phyloP scores from a whole-genome alignment of 805 yeast species.

The Candida manassasensis region DNA sequence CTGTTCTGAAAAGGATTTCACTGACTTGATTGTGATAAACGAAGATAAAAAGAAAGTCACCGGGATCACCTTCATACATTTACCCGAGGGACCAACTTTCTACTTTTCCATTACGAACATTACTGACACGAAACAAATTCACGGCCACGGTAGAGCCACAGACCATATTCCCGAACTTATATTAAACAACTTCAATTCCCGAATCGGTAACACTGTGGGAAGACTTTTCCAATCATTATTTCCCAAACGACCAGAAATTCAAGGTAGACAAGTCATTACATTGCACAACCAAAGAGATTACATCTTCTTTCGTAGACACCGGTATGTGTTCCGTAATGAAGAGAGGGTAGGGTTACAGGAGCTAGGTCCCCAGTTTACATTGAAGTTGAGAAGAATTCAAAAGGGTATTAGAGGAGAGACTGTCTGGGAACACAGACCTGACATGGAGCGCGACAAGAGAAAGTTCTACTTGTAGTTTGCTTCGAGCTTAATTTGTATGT shows the following conservation, averaged over 20 bases:
- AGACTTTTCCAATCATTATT: slow-evolving; percentile 85
- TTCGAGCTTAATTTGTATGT: not conserved
- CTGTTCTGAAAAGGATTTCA: slow-evolving; percentile 78
- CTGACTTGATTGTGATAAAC: slow-evolving; percentile 83
- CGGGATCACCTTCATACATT: slow-evolving; percentile 87
- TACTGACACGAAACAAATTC: slow-evolving; percentile 66
- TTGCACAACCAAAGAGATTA: slow-evolving; percentile 95
- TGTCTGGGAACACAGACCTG: slow-evolving; percentile 95
- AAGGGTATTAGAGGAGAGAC: slow-evolving; percentile 87
- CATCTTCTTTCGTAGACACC: slow-evolving; percentile 91
- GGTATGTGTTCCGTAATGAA: slow-evolving; percentile 84
- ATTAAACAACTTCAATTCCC: slow-evolving; percentile 85
- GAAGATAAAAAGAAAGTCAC: slow-evolving; percentile 91
- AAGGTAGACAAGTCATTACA: slow-evolving; percentile 94
- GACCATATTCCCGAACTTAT: slow-evolving; percentile 89
- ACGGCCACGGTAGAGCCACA: slow-evolving; percentile 89
- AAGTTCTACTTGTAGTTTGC: slow-evolving; percentile 67
- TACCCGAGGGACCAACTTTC: slow-evolving; percentile 94
- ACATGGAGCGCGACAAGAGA: slow-evolving; percentile 94
- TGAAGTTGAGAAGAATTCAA: slow-evolving; percentile 82
- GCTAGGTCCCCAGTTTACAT: slow-evolving; percentile 93
- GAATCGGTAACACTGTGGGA: slow-evolving; percentile 92
- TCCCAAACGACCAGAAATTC: slow-evolving; percentile 90
- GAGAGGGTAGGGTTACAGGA: slow-evolving; percentile 94
- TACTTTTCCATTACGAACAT: slow-evolving; percentile 82